Conservation (phyloP, 2,329 filamentous ascomycete species). For the Ceratocystis huliohia region DNA sequence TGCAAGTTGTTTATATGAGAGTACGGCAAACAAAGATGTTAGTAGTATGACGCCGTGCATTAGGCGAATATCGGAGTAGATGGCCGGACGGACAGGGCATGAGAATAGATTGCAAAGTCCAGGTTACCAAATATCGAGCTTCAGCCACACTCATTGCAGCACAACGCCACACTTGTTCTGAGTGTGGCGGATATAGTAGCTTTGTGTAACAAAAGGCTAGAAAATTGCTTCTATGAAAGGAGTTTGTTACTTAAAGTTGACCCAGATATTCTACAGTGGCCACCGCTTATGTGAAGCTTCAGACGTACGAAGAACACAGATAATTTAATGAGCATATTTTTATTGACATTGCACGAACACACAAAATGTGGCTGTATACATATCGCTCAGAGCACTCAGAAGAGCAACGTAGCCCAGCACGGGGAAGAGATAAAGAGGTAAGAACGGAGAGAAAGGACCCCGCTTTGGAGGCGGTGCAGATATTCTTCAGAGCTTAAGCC, state of each 20-base stretch:
- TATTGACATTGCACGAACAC: no score
- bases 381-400: not conserved
- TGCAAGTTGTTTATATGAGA: no score
- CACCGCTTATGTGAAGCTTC: no score
- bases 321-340: not conserved
- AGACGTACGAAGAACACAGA: not conserved
- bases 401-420: not conserved
- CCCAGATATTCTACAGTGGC: not conserved
- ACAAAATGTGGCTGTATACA: no score
- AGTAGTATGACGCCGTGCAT: not conserved
- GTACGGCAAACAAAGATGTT: not conserved
- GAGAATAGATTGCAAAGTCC: not conserved
- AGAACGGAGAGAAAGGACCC: not conserved
- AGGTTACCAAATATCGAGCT: not conserved
- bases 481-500: not conserved
- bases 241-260: not conserved
- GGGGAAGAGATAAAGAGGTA: not conserved
- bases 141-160: not conserved
- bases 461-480: conserved; percentile 8
- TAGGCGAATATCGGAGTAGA: not conserved
- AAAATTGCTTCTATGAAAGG: not conserved
- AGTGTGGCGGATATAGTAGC: not conserved
- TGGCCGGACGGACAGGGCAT: no score
- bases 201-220: not conserved
- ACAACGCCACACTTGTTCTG: not conserved